A percentile compares a stretch with the other conserved stretches of the same genome.
These are phyloP conservation scores for Pythium plurisporium DNA, from an alignment of 352 stramenopile genomes.

Conservation along the genomic window DNA sequence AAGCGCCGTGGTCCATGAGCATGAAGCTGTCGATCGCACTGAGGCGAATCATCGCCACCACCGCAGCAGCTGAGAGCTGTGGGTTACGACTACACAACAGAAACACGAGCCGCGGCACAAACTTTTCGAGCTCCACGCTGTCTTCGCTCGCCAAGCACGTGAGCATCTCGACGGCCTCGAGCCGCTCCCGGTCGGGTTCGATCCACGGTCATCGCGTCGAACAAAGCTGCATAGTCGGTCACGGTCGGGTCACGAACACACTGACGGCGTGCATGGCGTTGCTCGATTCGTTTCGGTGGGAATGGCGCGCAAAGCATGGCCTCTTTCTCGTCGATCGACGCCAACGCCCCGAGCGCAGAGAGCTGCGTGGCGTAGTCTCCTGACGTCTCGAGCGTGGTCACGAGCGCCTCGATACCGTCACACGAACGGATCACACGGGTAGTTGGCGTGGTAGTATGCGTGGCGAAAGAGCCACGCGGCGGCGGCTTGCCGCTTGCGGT, in stretches of 20 bases:
- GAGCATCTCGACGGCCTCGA: background rate
- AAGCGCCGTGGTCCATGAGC: background rate
- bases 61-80: background rate
- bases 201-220: background rate
- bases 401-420: background rate
- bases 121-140: background rate
- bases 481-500: too few species aligned
- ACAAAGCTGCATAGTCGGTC: background rate
- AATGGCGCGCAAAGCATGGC: too few species aligned
- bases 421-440: background rate
- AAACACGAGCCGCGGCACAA: background rate
- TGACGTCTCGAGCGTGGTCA: background rate
- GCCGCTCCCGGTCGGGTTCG: background rate
- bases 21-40: background rate
- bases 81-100: background rate
- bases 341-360: background rate
- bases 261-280: background rate
- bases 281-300: too few species aligned
- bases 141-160: background rate
- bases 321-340: background rate
- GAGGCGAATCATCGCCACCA: background rate
- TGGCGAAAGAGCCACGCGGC: conserved; percentile 7
- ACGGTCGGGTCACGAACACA: background rate
- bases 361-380: background rate
- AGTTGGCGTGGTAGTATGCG: background rate